These are phyloP conservation scores for Phaeosphaeria sp. DNA, from an alignment of 2,329 filamentous ascomycete species.

Conservation along the genomic window DNA sequence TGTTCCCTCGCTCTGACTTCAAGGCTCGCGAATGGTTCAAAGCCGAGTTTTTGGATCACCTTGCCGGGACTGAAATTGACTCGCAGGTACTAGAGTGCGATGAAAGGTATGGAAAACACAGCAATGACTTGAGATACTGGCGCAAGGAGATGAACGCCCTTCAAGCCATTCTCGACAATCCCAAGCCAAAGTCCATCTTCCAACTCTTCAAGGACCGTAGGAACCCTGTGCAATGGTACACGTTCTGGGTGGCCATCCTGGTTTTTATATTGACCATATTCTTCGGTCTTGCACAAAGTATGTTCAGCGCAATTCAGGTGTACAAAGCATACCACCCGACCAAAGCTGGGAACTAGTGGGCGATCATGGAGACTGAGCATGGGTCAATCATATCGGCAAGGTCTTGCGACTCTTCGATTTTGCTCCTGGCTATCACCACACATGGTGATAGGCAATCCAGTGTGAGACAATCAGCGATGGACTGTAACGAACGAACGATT, in stretches of 20 bases:
- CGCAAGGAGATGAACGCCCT: slow-evolving; percentile 43
- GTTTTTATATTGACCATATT: background rate
- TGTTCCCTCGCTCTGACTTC: slow-evolving; percentile 43
- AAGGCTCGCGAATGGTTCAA: slow-evolving; percentile 30
- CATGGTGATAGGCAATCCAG: too few relatives aligned
- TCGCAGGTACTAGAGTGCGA: slow-evolving; percentile 14
- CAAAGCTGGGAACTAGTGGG: too few relatives aligned
- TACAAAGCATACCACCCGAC: slow-evolving; percentile 1
- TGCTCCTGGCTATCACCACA: too few relatives aligned
- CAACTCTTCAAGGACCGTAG: slow-evolving; percentile 55
- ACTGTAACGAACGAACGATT: background rate
- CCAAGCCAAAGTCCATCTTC: slow-evolving; percentile 41
- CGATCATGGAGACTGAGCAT: too few relatives aligned
- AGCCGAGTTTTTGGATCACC: background rate
- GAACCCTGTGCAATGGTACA: slow-evolving; percentile 22
- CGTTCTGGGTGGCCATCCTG: background rate
- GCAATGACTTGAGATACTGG: too few relatives aligned
- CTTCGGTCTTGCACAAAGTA: background rate
- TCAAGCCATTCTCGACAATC: slow-evolving; percentile 52
- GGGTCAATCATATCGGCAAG: too few relatives aligned
- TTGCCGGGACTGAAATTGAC: slow-evolving; percentile 36
- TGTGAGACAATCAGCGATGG: background rate
- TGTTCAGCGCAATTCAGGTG: background rate
- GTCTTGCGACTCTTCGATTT: too few relatives aligned
- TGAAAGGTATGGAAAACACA: too few relatives aligned